A percentile compares a stretch with the other conserved stretches of the same genome.
Conservation (phyloP, 1,284 basidiomycete species). For the Sporisorium sorghi region DNA sequence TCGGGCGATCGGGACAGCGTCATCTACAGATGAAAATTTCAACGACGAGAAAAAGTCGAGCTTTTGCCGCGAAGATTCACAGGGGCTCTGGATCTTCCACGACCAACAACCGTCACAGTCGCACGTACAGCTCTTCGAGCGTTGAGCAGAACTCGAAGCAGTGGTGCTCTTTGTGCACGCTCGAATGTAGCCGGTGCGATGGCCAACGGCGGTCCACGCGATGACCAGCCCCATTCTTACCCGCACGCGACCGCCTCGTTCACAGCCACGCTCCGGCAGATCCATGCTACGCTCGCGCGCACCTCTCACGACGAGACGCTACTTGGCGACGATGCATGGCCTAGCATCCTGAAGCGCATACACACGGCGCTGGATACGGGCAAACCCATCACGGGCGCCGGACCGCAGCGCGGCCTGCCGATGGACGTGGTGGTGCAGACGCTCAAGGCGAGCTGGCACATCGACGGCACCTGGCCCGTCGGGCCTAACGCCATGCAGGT, state of each 20-base stretch:
- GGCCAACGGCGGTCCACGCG: constrained; percentile 11
- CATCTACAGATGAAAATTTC: constrained; percentile 5
- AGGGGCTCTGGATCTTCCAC: background rate
- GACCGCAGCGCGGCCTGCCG: constrained; percentile 30
- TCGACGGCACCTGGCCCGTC: constrained; percentile 46
- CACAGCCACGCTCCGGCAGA: constrained; percentile 10
- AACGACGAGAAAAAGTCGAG: background rate
- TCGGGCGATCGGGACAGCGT: background rate
- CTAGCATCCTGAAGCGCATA: constrained; percentile 28
- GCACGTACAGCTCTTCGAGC: background rate
- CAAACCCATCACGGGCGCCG: constrained; percentile 37
- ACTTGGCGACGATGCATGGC: constrained; percentile 32
- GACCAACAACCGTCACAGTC: background rate
- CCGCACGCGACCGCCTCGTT: constrained; percentile 18
- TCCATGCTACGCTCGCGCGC: constrained; percentile 13
- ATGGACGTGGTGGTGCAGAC: constrained; percentile 32
- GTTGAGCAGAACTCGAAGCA: background rate
- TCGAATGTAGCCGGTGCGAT: constrained; percentile 18
- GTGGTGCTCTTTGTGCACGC: background rate
- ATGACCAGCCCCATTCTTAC: constrained; percentile 11
- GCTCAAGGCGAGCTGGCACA: constrained; percentile 44
- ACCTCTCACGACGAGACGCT: constrained; percentile 21
- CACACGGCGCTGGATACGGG: constrained; percentile 35
- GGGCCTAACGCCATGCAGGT: constrained; percentile 29
- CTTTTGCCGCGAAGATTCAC: background rate